phyloP scores from a whole-genome alignment of 1,284 basidiomycete genomes.

The Sanguinoderma infundibulare region DNA sequence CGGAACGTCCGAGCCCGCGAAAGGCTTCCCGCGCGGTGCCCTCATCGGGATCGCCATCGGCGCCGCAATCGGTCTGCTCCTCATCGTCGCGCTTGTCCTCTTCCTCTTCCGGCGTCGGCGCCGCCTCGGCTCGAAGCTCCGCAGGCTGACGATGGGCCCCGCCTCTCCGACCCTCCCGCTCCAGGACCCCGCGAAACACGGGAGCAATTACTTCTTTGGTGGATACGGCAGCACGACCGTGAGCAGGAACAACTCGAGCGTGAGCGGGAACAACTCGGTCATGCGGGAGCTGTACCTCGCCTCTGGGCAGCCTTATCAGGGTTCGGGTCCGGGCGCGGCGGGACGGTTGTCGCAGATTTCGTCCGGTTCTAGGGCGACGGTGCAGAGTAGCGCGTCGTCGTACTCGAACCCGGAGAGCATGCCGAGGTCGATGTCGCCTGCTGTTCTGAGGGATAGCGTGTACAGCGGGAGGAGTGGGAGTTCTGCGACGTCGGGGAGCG shows the following conservation, averaged over 20 bases:
- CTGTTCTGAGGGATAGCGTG: constrained; percentile 10
- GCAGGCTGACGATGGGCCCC: constrained; percentile 10
- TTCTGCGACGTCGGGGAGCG: constrained; percentile 10
- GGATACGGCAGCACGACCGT: constrained; percentile 8
- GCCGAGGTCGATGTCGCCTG: constrained; percentile 10
- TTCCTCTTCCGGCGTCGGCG: constrained; percentile 35
- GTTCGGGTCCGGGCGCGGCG: too few species aligned
- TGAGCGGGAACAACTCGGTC: not conserved
- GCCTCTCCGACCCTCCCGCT: constrained; percentile 43
- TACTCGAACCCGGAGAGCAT: constrained; percentile 2
- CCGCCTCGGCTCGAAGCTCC: constrained; percentile 5
- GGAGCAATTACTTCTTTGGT: constrained; percentile 29
- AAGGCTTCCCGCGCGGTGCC: constrained; percentile 24
- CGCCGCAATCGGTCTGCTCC: constrained; percentile 35
- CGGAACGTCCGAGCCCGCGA: constrained; percentile 4
- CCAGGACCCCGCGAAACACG: constrained; percentile 43
- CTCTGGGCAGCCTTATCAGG: too few species aligned
- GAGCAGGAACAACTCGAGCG: not conserved
- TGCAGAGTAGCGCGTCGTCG: constrained; percentile 3
- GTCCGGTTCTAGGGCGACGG: not conserved
- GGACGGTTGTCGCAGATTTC: constrained; percentile 7
- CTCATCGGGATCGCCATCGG: constrained; percentile 39
- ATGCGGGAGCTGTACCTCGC: constrained; percentile 17
- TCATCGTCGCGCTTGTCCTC: constrained; percentile 35
- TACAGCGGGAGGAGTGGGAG: constrained; percentile 5